Evolutionary conservation across 192 early-diverging fungal species (phyloP).

Genomic region (Dimargaris xerosporica): DNA sequence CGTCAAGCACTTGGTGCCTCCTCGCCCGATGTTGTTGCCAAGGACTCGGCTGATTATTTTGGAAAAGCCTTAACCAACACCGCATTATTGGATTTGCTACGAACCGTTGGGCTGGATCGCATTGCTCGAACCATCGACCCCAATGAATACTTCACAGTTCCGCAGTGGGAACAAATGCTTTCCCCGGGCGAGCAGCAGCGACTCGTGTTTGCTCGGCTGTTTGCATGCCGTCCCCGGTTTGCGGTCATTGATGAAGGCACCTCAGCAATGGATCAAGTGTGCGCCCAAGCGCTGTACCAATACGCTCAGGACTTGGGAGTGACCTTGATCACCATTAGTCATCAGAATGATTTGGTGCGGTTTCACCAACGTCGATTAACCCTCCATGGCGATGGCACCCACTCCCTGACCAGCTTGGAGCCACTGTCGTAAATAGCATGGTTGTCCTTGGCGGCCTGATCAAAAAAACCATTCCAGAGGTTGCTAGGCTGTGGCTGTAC

Average conservation of each 20-base stretch:
- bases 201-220: constrained; percentile 48
- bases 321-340: constrained; percentile 82
- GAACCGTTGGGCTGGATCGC: constrained; percentile 5
- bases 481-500: too few species aligned
- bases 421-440: too few species aligned
- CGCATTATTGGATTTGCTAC: neutral
- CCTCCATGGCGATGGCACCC: constrained; percentile 24
- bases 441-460: too few species aligned
- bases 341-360: constrained; percentile 37
- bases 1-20: neutral
- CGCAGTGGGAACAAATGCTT: constrained; percentile 48
- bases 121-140: constrained; percentile 6
- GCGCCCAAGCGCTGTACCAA: constrained; percentile 39
- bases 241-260: constrained; percentile 59
- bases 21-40: neutral
- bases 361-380: constrained; percentile 31
- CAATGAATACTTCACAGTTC: constrained; percentile 22
- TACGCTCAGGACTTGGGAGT: constrained; percentile 45
- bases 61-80: neutral
- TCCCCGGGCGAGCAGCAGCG: constrained; percentile 68
- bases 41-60: neutral
- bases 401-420: constrained; percentile 5
- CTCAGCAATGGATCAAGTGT: constrained; percentile 39
- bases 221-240: constrained; percentile 57
- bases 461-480: too few species aligned